Conservation (phyloP, 768 basidiomycete species). For the Naganishia friedmannii region DNA sequence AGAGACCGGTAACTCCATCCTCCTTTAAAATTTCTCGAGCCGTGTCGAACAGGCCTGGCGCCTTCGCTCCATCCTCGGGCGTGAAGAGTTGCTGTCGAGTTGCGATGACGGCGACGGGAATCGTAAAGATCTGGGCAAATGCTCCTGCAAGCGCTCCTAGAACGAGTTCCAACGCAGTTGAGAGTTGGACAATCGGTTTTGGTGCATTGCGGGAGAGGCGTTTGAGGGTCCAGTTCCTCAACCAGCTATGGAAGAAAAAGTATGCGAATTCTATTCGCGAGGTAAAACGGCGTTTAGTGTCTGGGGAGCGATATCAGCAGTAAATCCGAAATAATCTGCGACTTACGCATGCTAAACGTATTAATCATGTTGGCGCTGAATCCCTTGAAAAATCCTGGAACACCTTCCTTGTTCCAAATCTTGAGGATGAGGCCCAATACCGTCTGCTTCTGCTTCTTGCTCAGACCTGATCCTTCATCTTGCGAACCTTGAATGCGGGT, state of each 20-base stretch:
- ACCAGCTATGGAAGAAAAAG: slow-evolving; percentile 97
- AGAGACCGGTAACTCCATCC: slow-evolving; percentile 62
- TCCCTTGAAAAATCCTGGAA: slow-evolving; percentile 79
- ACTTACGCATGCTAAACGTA: slow-evolving; percentile 93
- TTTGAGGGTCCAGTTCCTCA: slow-evolving; percentile 66
- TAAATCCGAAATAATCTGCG: background rate
- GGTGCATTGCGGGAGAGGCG: slow-evolving; percentile 23
- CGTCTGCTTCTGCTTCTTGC: slow-evolving; percentile 53
- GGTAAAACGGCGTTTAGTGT: background rate
- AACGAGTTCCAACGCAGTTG: slow-evolving; percentile 62
- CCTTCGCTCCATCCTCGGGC: slow-evolving; percentile 26
- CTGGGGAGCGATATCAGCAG: background rate
- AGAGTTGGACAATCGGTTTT: slow-evolving; percentile 37
- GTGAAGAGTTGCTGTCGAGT: slow-evolving; percentile 90
- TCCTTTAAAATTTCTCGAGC: slow-evolving; percentile 75
- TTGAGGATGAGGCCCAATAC: slow-evolving; percentile 66
- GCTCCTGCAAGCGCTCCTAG: slow-evolving; percentile 90
- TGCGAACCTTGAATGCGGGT: slow-evolving; percentile 79
- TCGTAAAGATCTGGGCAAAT: slow-evolving; percentile 94
- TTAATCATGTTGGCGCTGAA: slow-evolving; percentile 97
- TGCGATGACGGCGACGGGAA: slow-evolving; percentile 95
- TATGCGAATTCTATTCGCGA: slow-evolving; percentile 84
- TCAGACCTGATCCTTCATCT: slow-evolving; percentile 56
- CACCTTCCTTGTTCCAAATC: slow-evolving; percentile 76
- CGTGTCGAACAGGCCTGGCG: slow-evolving; percentile 67